These are phyloP conservation scores for Globisporangium nodosum DNA, from an alignment of 352 stramenopile species.

Conservation along the genomic window DNA sequence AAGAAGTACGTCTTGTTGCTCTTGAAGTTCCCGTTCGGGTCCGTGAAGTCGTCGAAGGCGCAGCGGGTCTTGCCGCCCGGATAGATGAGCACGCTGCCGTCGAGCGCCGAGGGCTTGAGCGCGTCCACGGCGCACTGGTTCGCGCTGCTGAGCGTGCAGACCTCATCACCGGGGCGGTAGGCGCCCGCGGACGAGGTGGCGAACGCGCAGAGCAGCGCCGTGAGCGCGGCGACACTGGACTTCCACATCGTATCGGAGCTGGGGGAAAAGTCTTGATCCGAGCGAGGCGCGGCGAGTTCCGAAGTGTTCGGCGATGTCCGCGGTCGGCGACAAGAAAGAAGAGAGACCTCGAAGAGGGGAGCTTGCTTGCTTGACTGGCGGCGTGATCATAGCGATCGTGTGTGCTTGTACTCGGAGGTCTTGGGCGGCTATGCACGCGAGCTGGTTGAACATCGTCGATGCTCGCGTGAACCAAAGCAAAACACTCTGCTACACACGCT, in stretches of 20 bases:
- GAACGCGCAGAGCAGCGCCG: slow-evolving; percentile 10
- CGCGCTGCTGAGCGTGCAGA: slow-evolving; percentile 16
- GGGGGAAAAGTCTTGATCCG: background rate
- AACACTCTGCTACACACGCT: no score
- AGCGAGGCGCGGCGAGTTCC: background rate
- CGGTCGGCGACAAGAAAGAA: background rate
- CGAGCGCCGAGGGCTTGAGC: slow-evolving; percentile 18
- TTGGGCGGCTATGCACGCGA: no score
- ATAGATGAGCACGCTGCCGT: slow-evolving; percentile 27
- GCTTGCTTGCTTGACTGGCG: no score
- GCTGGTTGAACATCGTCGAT: no score
- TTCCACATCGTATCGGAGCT: slow-evolving; percentile 7
- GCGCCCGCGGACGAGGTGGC: background rate
- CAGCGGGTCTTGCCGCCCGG: slow-evolving; percentile 15
- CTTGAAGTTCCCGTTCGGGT: slow-evolving; percentile 1
- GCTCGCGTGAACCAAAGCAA: no score
- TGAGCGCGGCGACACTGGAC: background rate
- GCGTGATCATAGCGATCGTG: no score
- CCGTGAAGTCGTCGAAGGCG: slow-evolving; percentile 15
- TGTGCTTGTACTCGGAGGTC: no score
- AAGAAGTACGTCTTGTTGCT: slow-evolving; percentile 32
- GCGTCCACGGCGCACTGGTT: slow-evolving; percentile 24
- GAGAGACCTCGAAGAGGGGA: no score
- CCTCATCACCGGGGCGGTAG: slow-evolving; percentile 17
- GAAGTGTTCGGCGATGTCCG: background rate